Conservation (phyloP, 176 grass and related monocot species). For the Thalia dealbata region DNA sequence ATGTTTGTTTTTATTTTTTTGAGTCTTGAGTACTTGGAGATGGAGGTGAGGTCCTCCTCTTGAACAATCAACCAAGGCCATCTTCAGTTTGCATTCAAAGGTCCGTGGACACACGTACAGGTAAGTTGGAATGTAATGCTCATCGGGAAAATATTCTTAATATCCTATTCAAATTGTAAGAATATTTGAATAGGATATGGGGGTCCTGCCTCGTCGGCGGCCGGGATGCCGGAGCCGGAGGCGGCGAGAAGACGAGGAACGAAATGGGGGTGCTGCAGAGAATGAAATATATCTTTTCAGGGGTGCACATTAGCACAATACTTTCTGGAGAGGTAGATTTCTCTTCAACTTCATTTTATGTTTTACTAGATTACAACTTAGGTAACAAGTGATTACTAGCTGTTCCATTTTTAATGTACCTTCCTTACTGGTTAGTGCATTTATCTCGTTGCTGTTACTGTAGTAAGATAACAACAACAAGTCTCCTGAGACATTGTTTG, state of each 20-base stretch:
- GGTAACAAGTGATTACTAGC: too few relatives aligned
- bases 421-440: not conserved
- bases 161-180: too few relatives aligned
- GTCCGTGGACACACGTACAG: conserved; percentile 7
- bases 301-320: too few relatives aligned
- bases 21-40: conserved; percentile 12
- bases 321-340: not conserved
- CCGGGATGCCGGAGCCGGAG: too few relatives aligned
- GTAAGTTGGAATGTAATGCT: conserved; percentile 16
- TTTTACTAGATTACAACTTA: too few relatives aligned
- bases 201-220: too few relatives aligned
- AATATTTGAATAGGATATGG: too few relatives aligned
- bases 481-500: conserved; percentile 96
- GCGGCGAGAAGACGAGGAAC: too few relatives aligned
- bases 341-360: too few relatives aligned
- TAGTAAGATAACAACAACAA: conserved; percentile 83
- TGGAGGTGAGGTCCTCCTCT: conserved; percentile 18
- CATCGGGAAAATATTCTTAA: too few relatives aligned
- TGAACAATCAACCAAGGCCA: conserved; percentile 13
- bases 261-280: too few relatives aligned
- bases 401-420: not conserved
- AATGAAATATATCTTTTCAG: too few relatives aligned
- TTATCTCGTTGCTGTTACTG: conserved; percentile 3
- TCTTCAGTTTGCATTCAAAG: conserved; percentile 3
- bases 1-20: not conserved